Conservation (phyloP, 176 grass and related monocot species). For the Lolium perenne region DNA sequence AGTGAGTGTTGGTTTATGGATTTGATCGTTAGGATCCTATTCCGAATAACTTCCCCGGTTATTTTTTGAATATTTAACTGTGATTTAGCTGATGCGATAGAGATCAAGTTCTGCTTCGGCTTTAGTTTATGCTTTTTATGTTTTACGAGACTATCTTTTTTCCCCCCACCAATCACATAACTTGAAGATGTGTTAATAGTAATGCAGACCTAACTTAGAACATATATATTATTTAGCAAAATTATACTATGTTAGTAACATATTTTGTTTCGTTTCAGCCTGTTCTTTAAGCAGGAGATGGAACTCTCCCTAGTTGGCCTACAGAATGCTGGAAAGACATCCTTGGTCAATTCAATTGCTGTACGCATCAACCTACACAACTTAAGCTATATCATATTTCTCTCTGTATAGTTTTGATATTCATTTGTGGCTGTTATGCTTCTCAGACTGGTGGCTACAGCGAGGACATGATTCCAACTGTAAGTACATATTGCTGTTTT, state of each 20-base stretch:
- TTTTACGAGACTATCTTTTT: neutral
- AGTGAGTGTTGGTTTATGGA: neutral
- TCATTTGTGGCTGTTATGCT: conserved; percentile 41
- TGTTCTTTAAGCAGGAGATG: conserved; percentile 99
- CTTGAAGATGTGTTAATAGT: neutral
- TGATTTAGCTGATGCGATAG: neutral
- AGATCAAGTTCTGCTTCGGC: neutral
- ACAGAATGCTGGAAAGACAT: conserved; percentile 98
- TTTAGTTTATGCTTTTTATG: neutral
- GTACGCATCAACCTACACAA: conserved; percentile 53
- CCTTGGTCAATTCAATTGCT: conserved; percentile 91
- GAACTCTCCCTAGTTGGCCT: conserved; percentile 92
- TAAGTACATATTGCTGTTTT: conserved; percentile 48
- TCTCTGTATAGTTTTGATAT: conserved; percentile 49
- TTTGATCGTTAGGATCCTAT: neutral
- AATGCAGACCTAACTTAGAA: neutral
- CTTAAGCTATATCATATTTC: conserved; percentile 39
- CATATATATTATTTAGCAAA: neutral
- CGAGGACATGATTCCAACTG: conserved; percentile 99
- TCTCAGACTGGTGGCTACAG: conserved; percentile 95
- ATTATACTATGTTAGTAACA: neutral
- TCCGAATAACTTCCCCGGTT: neutral
- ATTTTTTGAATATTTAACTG: neutral
- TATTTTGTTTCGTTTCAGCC: conserved; percentile 49
- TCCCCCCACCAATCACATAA: neutral